Evolutionary conservation across 164 flowering plant species (phyloP).

Genomic region (Piper betle): DNA sequence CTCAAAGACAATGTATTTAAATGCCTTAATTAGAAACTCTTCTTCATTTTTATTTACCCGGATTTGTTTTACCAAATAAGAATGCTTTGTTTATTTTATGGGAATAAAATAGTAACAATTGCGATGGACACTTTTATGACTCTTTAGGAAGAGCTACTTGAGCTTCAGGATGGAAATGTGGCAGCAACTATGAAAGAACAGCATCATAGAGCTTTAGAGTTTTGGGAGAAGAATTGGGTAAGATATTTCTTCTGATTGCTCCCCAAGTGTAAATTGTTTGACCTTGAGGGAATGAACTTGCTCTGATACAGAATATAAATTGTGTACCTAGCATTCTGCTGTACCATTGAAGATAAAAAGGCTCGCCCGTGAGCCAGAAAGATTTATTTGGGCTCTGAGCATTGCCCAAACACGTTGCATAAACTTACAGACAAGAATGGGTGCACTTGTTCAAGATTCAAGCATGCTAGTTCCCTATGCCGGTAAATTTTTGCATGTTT

Average conservation of each 20-base stretch:
- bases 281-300: background rate
- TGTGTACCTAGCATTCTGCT: constrained; percentile 48
- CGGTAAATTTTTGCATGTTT: constrained; percentile 29
- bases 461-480: constrained; percentile 94
- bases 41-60: background rate
- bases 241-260: background rate
- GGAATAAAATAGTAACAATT: background rate
- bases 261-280: background rate
- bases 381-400: constrained; percentile 87
- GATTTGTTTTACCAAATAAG: background rate
- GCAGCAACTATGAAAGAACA: constrained; percentile 61
- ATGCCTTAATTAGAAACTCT: background rate
- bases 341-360: constrained; percentile 87
- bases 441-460: constrained; percentile 74
- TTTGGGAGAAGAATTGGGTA: constrained; percentile 98
- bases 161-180: constrained; percentile 71
- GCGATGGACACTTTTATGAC: background rate
- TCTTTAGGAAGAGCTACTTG: constrained; percentile 38
- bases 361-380: constrained; percentile 79
- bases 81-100: background rate
- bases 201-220: constrained; percentile 49
- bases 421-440: constrained; percentile 60
- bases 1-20: background rate
- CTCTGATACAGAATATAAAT: background rate
- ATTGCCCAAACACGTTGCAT: constrained; percentile 87